A percentile compares a stretch with the other conserved stretches of the same genome.
phyloP scores from a whole-genome alignment of 352 stramenopile species.

The Globisporangium uncinulatum region DNA sequence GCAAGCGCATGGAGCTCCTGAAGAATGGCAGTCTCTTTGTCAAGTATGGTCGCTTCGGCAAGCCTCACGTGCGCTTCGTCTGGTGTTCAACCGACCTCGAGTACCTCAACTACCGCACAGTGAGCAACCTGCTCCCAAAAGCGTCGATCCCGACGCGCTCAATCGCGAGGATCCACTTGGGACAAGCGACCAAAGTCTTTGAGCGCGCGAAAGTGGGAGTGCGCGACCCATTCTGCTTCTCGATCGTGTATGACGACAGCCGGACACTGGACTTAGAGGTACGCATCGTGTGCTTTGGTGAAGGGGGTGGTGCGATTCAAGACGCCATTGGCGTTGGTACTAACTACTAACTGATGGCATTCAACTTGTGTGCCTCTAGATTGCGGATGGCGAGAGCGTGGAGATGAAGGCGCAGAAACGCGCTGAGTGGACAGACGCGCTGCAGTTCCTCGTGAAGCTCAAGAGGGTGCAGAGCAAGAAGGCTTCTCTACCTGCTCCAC shows the following conservation, averaged over 20 bases:
- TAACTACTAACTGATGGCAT: neutral
- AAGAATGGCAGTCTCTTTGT: slow-evolving; percentile 70
- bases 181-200: slow-evolving; percentile 57
- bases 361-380: slow-evolving; percentile 16
- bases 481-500: neutral
- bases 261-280: slow-evolving; percentile 75
- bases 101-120: slow-evolving; percentile 64
- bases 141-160: slow-evolving; percentile 53
- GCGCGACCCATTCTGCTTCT: slow-evolving; percentile 62
- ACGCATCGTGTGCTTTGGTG: neutral
- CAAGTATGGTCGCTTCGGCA: slow-evolving; percentile 72
- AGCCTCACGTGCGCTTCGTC: slow-evolving; percentile 73
- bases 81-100: slow-evolving; percentile 74
- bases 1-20: slow-evolving; percentile 63
- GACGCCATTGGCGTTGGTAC: neutral
- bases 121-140: slow-evolving; percentile 42
- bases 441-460: slow-evolving; percentile 69
- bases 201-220: slow-evolving; percentile 47
- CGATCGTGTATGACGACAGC: slow-evolving; percentile 69
- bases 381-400: slow-evolving; percentile 51
- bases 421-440: slow-evolving; percentile 56
- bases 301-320: neutral
- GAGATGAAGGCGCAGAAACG: slow-evolving; percentile 63
- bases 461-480: slow-evolving; percentile 36
- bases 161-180: slow-evolving; percentile 33